Evolutionary conservation across 345 rosid genomes (phyloP), one percentile per base, ranked within the genome.

Genomic region (Eucalyptus coolabah): DNA sequence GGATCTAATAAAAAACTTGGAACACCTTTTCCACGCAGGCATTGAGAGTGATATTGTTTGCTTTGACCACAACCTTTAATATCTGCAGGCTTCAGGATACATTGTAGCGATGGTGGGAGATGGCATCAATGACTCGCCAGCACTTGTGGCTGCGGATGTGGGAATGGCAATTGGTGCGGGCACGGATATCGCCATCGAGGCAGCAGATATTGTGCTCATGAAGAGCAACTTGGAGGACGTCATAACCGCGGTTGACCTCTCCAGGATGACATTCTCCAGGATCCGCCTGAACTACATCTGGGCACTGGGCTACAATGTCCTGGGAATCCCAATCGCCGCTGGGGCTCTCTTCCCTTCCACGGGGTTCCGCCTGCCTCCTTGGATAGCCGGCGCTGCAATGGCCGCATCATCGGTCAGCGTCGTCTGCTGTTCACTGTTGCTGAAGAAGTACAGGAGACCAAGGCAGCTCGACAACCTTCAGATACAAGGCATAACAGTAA

Each of bases 91-190:
- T 51, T 88, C 92, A 42, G 99, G 99, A 34, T 90, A 91, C 88
- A 88, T 88, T 9, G 99, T 98, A 90, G 99, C 97, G 50, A 98
- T 98, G 99, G 99, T 98, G 51, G 99, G 99, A 6, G 99, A 98
- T 13, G 99, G 99, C 32, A 95, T 98, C 32, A 98, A 98, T 34
- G 99, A 98, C 93, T 97, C 99, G 2, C 98, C 98, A 0, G 99
- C 99, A 4, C 98, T 98, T 0, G 99, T 98, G 53, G 98, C 98
- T 24, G 98, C 99, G 50, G 98, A 98, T 51, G 99, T 95, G 42
- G 99, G 99, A 23, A 98, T 98, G 98, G 99, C 99, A 1, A 98
- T 98, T 10, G 98, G 98, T 10, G 99, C 99, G 18, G 99, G 99
- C 56, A 98, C 99, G 0, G 99, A 98, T 87, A 96, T 98, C 7